Conservation (phyloP, 345 rosid species). For the Syzygium jambos region DNA sequence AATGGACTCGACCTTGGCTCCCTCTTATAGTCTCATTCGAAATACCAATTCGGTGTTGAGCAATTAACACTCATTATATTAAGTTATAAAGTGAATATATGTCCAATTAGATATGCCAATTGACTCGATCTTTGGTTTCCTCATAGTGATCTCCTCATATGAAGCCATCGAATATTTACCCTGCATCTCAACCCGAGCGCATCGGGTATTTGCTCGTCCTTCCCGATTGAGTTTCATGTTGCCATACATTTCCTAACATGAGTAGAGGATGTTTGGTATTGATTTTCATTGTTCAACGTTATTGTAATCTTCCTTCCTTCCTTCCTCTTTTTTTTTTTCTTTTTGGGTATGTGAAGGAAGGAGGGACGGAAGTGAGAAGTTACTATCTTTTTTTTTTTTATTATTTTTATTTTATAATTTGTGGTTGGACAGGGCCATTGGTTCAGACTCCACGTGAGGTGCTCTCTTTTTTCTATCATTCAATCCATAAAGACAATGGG, state of each 20-base stretch:
- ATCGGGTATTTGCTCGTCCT: not conserved
- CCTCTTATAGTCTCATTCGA: not conserved
- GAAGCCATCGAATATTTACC: not conserved
- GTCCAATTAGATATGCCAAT: not conserved
- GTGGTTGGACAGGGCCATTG: slow-evolving; percentile 80
- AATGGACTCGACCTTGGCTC: not conserved
- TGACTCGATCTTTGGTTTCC: not conserved
- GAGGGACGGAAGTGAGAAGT: not conserved
- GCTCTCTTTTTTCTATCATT: slow-evolving; percentile 97
- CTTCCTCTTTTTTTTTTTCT: not conserved
- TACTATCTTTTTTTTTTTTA: not conserved
- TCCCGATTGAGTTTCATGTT: not conserved
- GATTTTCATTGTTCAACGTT: not conserved
- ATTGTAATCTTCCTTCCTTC: not conserved
- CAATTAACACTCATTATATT: not conserved
- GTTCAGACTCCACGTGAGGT: slow-evolving; percentile 99
- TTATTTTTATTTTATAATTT: not conserved
- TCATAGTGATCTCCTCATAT: not conserved
- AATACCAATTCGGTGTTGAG: not conserved
- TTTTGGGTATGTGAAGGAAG: not conserved
- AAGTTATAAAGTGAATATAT: not conserved
- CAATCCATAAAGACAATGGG: slow-evolving; percentile 96
- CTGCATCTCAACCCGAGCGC: not conserved
- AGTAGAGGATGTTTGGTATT: not conserved
- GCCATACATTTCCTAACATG: not conserved